Evolutionary conservation across 2,329 filamentous ascomycete genomes (phyloP), one percentile per base, ranked within the genome.

Genomic region (Clarireedia sp.): DNA sequence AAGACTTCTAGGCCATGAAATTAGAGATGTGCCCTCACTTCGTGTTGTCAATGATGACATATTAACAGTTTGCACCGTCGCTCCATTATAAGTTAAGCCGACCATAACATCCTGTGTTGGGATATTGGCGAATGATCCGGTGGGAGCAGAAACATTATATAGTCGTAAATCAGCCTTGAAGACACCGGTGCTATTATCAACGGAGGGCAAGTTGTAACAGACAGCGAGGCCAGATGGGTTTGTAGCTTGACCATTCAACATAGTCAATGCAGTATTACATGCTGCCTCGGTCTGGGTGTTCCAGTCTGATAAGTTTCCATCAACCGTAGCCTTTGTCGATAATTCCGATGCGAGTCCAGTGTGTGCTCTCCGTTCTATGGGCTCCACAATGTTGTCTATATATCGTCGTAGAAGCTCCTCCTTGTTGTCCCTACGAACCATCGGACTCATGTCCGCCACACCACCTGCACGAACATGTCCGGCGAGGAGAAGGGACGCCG

Each of bases 101-200:
- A 85, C 81, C 60, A 77, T 69, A 56, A 85, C 77, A 54, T 80
- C 74, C 47, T 76, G 66, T 0, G 74, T 72, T 1, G 75, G 62
- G 37, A 86, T 77, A 10, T 74, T 75, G 9, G 72, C 68, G 60
- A 83, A 86, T 3, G 67, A 69, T 33, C 74, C 81, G 3, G 72
- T 64, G 0, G 87, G 77, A 0, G 78, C 70, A 5, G 82, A 83
- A 47, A 91, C 72, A 69, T 85, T 83, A 72, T 83, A 94, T 57
- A 94, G 74, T 53, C 88, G 78, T 50, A 94, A 70, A 67, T 94
- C 89, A 29, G 88, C 87, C 70, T 87, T 80, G 68, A 94, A 94
- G 16, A 82, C 74, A 29, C 88, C 88, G 0, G 80, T 83, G 4
- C 70, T 70, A 63, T 80, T 81, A 71, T 92, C 79, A 56, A 90